Percentiles rank a stretch among this genome's conserved stretches.
Conservation (phyloP, 257 asterid genomes). For the Primulina huaijiensis region DNA sequence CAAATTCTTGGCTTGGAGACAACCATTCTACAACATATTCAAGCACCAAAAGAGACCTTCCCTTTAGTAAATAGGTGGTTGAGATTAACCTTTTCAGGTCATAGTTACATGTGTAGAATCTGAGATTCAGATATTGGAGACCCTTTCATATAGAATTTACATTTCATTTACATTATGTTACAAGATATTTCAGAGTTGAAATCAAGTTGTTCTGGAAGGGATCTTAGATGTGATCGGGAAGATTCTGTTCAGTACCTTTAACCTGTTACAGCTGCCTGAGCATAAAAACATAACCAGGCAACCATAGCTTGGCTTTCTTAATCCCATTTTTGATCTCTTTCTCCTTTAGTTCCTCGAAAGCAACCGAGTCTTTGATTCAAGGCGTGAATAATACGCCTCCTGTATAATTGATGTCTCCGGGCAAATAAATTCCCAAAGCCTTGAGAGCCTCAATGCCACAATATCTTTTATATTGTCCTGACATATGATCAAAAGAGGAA, state of each 20-base stretch:
- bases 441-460: conserved; percentile 94
- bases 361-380: conserved; percentile 53
- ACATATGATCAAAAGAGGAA: no score
- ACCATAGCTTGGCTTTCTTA: conserved; percentile 54
- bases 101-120: not conserved
- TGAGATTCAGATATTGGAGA: not conserved
- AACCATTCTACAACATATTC: not conserved
- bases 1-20: not conserved
- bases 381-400: conserved; percentile 88
- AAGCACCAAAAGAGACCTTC: not conserved
- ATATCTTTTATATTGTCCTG: conserved; percentile 61
- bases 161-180: not conserved
- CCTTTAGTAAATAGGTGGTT: not conserved
- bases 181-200: conserved; percentile 37
- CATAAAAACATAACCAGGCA: conserved; percentile 86
- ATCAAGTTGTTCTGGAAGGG: conserved; percentile 62
- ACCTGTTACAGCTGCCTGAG: conserved; percentile 78
- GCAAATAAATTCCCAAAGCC: conserved; percentile 91
- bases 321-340: conserved; percentile 91
- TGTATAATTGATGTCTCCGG: conserved; percentile 84
- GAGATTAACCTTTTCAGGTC: not conserved
- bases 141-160: conserved; percentile 4
- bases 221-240: conserved; percentile 63
- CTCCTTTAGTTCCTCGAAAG: conserved; percentile 79
- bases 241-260: conserved; percentile 83